phyloP scores from a whole-genome alignment of 768 basidiomycete species.

The Tricholoma furcatifolium region DNA sequence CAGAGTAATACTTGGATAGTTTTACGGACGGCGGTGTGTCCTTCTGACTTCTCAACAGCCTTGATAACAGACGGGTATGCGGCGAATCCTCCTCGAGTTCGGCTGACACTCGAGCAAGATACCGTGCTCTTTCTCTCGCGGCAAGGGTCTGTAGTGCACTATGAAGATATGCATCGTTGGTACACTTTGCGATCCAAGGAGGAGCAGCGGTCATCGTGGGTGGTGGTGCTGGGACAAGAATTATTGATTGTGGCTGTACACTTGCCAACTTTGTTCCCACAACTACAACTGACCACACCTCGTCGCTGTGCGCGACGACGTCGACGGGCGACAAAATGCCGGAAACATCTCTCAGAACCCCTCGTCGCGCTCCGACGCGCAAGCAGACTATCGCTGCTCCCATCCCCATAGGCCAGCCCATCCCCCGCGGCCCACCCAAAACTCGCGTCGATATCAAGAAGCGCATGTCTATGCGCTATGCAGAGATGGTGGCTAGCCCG shows the following conservation, averaged over 20 bases:
- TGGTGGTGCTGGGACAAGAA: constrained; percentile 2
- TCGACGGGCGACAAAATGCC: constrained; percentile 13
- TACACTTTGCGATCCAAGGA: constrained; percentile 15
- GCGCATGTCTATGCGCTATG: constrained; percentile 94
- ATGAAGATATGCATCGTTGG: constrained; percentile 3
- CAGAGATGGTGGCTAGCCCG: constrained; percentile 71
- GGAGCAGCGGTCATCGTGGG: constrained; percentile 4
- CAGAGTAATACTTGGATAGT: constrained; percentile 50
- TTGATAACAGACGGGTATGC: background rate
- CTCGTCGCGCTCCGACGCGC: constrained; percentile 22
- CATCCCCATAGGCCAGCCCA: constrained; percentile 19
- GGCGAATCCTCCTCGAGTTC: background rate
- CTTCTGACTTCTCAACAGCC: background rate
- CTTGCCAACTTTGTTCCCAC: background rate
- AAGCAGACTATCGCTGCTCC: constrained; percentile 19
- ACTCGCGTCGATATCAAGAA: constrained; percentile 82
- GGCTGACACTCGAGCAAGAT: constrained; percentile 9
- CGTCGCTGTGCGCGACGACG: constrained; percentile 4
- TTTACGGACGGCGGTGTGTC: background rate
- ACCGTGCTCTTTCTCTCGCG: constrained; percentile 14
- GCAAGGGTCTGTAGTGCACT: constrained; percentile 10
- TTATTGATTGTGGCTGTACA: constrained; percentile 5
- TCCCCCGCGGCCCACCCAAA: constrained; percentile 46
- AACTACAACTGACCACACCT: background rate
- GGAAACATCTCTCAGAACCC: constrained; percentile 21